A percentile compares a stretch with the other conserved stretches of the same genome.
Evolutionary conservation across 2,329 filamentous ascomycete genomes (phyloP).

Genomic region (Fusarium pseudograminearum): DNA sequence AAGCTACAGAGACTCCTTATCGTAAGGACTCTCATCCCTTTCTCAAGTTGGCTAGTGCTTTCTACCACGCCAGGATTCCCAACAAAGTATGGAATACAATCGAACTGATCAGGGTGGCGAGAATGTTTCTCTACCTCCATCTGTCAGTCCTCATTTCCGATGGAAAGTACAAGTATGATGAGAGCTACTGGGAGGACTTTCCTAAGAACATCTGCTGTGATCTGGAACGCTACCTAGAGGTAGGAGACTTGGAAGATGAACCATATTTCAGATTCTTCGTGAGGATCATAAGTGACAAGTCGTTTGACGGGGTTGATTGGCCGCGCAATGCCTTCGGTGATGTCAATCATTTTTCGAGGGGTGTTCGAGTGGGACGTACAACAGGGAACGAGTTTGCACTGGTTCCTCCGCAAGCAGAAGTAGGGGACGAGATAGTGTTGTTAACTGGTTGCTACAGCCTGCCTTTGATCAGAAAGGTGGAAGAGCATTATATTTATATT

Average conservation of each 20-base stretch:
- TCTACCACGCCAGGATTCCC: neutral
- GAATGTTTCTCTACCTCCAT: neutral
- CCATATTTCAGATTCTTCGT: too few species aligned
- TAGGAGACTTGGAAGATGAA: neutral
- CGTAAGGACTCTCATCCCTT: neutral
- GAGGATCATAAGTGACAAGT: too few species aligned
- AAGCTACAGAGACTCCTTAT: neutral
- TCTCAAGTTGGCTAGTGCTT: neutral
- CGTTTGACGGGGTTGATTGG: too few species aligned
- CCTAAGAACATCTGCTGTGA: neutral
- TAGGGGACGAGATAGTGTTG: too few species aligned
- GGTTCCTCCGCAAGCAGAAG: too few species aligned
- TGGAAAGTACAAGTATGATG: neutral
- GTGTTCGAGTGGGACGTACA: too few species aligned
- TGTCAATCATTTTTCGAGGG: too few species aligned
- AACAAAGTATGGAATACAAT: neutral
- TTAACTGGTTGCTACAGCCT: rapidly evolving
- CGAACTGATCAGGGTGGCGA: neutral
- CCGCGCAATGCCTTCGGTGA: rapidly evolving
- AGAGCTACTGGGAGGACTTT: rapidly evolving
- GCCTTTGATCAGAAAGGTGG: too few species aligned
- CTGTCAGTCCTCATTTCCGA: rapidly evolving
- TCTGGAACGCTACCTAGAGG: neutral
- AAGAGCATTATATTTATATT: too few species aligned
- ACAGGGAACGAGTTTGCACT: too few species aligned